These are phyloP conservation scores for Prunus salicina DNA, from an alignment of 306 rosid genomes.

Conservation along the genomic window DNA sequence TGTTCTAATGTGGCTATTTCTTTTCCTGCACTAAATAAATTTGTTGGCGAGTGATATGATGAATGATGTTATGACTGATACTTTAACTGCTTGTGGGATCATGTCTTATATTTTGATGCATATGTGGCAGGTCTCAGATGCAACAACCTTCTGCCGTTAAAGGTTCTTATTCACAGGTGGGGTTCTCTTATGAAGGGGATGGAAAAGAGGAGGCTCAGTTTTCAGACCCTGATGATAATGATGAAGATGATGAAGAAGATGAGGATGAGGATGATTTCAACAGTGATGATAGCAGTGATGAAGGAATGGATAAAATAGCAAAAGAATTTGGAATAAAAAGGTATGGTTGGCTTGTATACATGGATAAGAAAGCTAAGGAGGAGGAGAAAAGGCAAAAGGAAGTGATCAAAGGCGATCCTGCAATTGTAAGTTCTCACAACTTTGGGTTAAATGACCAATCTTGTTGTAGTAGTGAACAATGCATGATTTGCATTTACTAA, in stretches of 20 bases:
- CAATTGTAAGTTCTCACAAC: constrained; percentile 67
- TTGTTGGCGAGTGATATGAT: not conserved
- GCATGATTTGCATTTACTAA: constrained; percentile 8
- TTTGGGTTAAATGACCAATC: constrained; percentile 1
- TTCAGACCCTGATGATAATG: constrained; percentile 76
- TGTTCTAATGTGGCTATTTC: not conserved
- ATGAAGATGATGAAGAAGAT: constrained; percentile 67
- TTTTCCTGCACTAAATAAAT: not conserved
- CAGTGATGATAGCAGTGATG: constrained; percentile 94
- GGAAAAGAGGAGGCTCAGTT: constrained; percentile 76
- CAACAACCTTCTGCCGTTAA: constrained; percentile 74
- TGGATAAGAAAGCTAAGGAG: constrained; percentile 96
- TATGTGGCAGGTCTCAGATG: constrained; percentile 54
- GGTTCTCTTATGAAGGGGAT: constrained; percentile 84
- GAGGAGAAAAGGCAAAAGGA: constrained; percentile 94
- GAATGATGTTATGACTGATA: not conserved
- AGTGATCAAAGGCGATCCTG: constrained; percentile 95
- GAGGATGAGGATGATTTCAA: constrained; percentile 77
- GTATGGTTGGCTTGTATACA: constrained; percentile 97
- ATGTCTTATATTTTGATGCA: constrained; percentile 23
- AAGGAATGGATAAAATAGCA: constrained; percentile 94
- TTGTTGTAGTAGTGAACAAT: constrained; percentile 10
- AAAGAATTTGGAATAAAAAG: constrained; percentile 93
- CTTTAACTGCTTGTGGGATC: not conserved
- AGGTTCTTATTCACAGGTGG: constrained; percentile 93